Conservation (phyloP, 768 basidiomycete genomes). For the Hydnomerulius pinastri region DNA sequence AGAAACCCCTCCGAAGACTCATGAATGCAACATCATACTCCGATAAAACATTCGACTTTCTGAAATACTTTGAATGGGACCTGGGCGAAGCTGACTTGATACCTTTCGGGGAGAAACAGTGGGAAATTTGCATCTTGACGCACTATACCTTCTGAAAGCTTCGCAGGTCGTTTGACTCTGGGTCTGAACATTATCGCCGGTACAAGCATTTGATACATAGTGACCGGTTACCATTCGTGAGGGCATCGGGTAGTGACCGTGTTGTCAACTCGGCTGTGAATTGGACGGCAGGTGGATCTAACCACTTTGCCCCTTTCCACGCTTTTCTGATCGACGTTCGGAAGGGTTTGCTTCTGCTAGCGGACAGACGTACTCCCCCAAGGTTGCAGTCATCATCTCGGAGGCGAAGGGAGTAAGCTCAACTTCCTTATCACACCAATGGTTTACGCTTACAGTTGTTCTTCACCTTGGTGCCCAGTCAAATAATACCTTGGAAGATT, state of each 20-base stretch:
- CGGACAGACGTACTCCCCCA: slow-evolving; percentile 43
- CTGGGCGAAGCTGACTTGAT: slow-evolving; percentile 62
- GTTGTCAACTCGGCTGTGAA: slow-evolving; percentile 69
- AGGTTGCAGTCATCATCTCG: slow-evolving; percentile 55
- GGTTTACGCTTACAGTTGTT: slow-evolving; percentile 1
- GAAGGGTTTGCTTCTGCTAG: slow-evolving; percentile 65
- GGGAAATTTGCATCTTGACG: slow-evolving; percentile 18
- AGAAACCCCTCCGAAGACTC: slow-evolving; percentile 54
- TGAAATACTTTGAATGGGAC: slow-evolving; percentile 57
- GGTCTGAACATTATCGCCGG: slow-evolving; percentile 50
- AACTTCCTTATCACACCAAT: neutral
- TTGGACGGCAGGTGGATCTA: slow-evolving; percentile 59
- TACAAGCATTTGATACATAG: slow-evolving; percentile 51
- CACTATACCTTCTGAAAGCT: neutral
- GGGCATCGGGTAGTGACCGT: slow-evolving; percentile 52
- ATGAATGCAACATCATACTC: slow-evolving; percentile 45
- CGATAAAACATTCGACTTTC: slow-evolving; percentile 54
- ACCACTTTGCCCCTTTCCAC: neutral
- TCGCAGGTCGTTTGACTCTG: slow-evolving; percentile 52
- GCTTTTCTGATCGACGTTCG: slow-evolving; percentile 1
- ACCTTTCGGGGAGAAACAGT: slow-evolving; percentile 70
- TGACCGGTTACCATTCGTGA: slow-evolving; percentile 52
- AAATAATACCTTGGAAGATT: slow-evolving; percentile 71
- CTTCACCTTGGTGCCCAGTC: slow-evolving; percentile 30
- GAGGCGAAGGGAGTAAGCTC: slow-evolving; percentile 45